Evolutionary conservation across 2,329 filamentous ascomycete genomes (phyloP), one percentile per base, ranked within the genome.

Genomic region (Aspergillus aculeatus): DNA sequence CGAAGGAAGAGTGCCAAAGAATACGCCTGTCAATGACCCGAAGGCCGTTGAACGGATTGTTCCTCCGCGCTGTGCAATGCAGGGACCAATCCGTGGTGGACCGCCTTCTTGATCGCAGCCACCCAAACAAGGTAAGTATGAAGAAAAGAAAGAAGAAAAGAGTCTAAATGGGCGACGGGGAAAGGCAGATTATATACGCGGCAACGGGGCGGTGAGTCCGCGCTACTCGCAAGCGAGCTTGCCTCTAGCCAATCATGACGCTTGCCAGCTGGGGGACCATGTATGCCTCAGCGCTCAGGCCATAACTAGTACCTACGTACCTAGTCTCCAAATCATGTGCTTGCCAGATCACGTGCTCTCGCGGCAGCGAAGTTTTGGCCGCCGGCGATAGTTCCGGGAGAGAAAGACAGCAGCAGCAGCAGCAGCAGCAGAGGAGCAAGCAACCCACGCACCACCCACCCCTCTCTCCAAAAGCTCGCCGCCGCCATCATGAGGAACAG

Each of bases 21-120:
- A 80, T 80, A 71, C 76, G 76, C 78, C 75, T 75, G 72, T 75
- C 73, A 78, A 76, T 77, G 73, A 74, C 76, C 78, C 78, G 77
- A 78, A 81, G 70, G 74, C 77, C 77, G 75, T 78, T 80, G 77
- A 77, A 79, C 74, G 71, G 65, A 75, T 67, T 72, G 79, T 75
- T 78, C 78, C 80, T 69, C 81, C 81, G 76, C 81, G 81, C 68
- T 83, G 81, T 84, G 82, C 82, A 83, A 84, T 83, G 82, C 78
- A 83, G 81, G 80, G 77, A 77, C 80, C 75, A 73, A 73, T 74
- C 71, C 70, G 75, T 78, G 75, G 76, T 75, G 69, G 69, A 69
- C 73, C 75, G 73, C 73, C 72, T 78, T 79, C 65, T 68, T 80
- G 78, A 80, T 76, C 78, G 73, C 75, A 71, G 73, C 69, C 73